phyloP scores from a whole-genome alignment of 441 rosid genomes.

The Mallotus repandus region DNA sequence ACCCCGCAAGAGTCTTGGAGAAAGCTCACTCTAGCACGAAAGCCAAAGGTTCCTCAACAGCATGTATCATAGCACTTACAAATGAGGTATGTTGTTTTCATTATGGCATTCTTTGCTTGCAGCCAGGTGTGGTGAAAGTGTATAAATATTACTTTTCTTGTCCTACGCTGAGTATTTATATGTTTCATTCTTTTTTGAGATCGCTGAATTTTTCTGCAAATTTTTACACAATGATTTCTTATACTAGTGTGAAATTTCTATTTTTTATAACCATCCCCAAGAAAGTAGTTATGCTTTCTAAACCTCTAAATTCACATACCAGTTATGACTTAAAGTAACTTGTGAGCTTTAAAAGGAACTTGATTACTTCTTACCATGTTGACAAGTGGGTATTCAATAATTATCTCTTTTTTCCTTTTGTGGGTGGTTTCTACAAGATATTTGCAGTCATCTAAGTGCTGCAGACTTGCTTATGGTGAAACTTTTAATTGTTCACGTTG shows the following conservation, averaged over 20 bases:
- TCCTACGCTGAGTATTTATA: neutral
- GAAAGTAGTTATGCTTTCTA: neutral
- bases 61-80: slow-evolving; percentile 78
- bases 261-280: neutral
- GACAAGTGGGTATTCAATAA: neutral
- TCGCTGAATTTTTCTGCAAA: neutral
- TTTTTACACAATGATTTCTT: neutral
- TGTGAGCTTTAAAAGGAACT: neutral
- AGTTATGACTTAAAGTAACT: neutral
- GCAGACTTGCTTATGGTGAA: neutral
- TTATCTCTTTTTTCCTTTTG: neutral
- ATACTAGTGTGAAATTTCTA: neutral
- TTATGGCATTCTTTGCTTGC: neutral
- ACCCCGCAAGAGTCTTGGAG: slow-evolving; percentile 78
- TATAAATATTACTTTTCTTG: neutral
- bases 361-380: neutral
- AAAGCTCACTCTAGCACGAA: slow-evolving; percentile 79
- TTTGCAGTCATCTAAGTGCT: neutral
- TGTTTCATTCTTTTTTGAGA: neutral
- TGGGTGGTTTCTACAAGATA: neutral
- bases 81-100: slow-evolving; percentile 45
- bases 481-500: slow-evolving; percentile 6
- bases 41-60: slow-evolving; percentile 88
- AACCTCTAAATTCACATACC: neutral
- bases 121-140: neutral